phyloP scores from a whole-genome alignment of 2,329 filamentous ascomycete genomes.

The Monosporascus sp. region DNA sequence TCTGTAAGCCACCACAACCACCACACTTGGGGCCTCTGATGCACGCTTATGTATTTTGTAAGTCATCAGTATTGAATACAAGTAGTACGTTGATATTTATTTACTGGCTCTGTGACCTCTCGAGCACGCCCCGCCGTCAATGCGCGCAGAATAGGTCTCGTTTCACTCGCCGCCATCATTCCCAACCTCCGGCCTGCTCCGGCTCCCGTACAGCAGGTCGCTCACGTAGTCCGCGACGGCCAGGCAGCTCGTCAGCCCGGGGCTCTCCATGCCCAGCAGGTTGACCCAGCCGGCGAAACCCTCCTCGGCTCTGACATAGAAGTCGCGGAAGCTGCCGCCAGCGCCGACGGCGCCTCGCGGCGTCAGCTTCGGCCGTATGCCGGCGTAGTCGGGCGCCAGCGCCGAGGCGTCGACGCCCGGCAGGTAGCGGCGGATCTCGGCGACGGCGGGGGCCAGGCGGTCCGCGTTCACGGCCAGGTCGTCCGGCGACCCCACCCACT shows the following conservation, averaged over 20 bases:
- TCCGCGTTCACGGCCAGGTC: slow-evolving; percentile 64
- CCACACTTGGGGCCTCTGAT: no score
- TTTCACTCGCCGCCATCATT: not conserved
- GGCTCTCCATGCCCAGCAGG: slow-evolving; percentile 87
- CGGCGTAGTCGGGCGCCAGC: slow-evolving; percentile 79
- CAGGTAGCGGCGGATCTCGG: slow-evolving; percentile 73
- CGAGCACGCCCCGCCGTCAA: not conserved
- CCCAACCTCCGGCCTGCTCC: not conserved
- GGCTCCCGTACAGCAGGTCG: slow-evolving; percentile 38
- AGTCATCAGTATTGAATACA: not conserved
- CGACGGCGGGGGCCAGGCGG: slow-evolving; percentile 60
- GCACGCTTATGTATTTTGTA: not conserved
- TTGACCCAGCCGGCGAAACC: slow-evolving; percentile 82
- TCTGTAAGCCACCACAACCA: no score
- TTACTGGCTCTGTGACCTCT: no score
- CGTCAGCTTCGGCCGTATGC: slow-evolving; percentile 81
- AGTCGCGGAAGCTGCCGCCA: slow-evolving; percentile 75
- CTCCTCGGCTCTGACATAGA: slow-evolving; percentile 71
- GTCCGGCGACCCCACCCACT: slow-evolving; percentile 72
- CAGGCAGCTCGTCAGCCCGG: slow-evolving; percentile 79
- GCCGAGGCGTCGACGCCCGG: slow-evolving; percentile 62
- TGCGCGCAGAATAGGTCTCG: not conserved
- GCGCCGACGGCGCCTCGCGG: slow-evolving; percentile 51
- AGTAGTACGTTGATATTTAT: no score
- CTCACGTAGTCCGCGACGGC: slow-evolving; percentile 77